Conservation (phyloP, 176 grass and related monocot species). For the Juncus inflexus region DNA sequence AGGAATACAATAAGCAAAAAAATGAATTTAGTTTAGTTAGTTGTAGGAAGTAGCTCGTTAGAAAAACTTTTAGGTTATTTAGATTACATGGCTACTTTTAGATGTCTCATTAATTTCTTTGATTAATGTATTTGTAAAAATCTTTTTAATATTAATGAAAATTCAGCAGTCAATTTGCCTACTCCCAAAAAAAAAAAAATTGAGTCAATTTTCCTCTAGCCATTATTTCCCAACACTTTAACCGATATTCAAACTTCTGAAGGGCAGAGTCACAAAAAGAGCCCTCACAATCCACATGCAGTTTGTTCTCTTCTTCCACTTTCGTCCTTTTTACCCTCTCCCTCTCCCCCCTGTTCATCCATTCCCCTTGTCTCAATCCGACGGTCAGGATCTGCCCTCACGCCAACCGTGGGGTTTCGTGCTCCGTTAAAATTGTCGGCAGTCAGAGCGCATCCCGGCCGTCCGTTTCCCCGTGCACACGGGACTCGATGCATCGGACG, state of each 20-base stretch:
- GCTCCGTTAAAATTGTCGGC: constrained; percentile 34
- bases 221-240: too few relatives aligned
- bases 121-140: too few relatives aligned
- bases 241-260: neutral
- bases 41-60: too few relatives aligned
- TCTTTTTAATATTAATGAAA: too few relatives aligned
- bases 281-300: constrained; percentile 31
- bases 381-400: constrained; percentile 11
- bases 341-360: constrained; percentile 1
- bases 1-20: too few relatives aligned
- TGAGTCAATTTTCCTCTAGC: too few relatives aligned
- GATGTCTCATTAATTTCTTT: too few relatives aligned
- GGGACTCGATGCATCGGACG: constrained; percentile 27
- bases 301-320: constrained; percentile 23
- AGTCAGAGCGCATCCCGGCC: constrained; percentile 23
- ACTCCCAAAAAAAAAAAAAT: too few relatives aligned
- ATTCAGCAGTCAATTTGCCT: too few relatives aligned
- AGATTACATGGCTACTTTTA: too few relatives aligned
- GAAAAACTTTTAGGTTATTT: too few relatives aligned
- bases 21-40: too few relatives aligned
- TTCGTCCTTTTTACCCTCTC: constrained; percentile 9
- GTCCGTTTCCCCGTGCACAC: neutral
- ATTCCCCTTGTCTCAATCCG: constrained; percentile 20
- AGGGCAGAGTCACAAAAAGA: neutral
- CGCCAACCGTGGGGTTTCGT: constrained; percentile 25